Evolutionary conservation across 2,329 filamentous ascomycete species (phyloP).

Genomic region (Incumbomyces delicatus): DNA sequence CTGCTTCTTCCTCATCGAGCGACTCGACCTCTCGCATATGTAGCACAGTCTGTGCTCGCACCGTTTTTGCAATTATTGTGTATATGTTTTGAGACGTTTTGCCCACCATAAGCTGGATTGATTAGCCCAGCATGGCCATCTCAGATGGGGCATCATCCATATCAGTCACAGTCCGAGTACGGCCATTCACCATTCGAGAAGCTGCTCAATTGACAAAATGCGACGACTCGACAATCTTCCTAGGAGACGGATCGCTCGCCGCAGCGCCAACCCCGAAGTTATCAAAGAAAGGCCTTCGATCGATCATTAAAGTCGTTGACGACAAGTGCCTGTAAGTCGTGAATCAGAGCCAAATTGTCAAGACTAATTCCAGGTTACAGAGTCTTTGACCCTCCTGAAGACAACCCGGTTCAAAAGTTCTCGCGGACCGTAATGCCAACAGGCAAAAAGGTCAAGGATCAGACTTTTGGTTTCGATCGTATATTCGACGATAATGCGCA

Average conservation of each 20-base stretch:
- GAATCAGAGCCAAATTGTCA: neutral
- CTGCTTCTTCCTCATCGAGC: too few species aligned
- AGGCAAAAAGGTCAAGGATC: constrained; percentile 91
- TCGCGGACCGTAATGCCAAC: constrained; percentile 68
- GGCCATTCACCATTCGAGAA: constrained; percentile 73
- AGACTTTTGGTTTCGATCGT: constrained; percentile 92
- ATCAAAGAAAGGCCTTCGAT: constrained; percentile 72
- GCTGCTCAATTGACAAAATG: constrained; percentile 70
- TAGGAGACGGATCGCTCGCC: constrained; percentile 96
- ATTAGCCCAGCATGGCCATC: constrained; percentile 13
- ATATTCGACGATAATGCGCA: constrained; percentile 94
- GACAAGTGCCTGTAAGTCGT: constrained; percentile 79
- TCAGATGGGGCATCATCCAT: constrained; percentile 40
- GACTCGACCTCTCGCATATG: too few species aligned
- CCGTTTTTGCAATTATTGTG: neutral
- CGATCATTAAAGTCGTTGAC: constrained; percentile 92
- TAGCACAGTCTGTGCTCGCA: neutral
- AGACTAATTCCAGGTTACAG: constrained; percentile 38
- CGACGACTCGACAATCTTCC: constrained; percentile 81
- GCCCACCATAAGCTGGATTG: neutral
- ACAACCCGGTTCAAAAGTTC: constrained; percentile 83
- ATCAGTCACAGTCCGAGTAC: constrained; percentile 48
- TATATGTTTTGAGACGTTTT: neutral
- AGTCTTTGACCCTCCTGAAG: constrained; percentile 93
- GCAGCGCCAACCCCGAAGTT: constrained; percentile 74